Evolutionary conservation across 78 protist species (phyloP).

Genomic region (Dictyostelium brefeldianum): DNA sequence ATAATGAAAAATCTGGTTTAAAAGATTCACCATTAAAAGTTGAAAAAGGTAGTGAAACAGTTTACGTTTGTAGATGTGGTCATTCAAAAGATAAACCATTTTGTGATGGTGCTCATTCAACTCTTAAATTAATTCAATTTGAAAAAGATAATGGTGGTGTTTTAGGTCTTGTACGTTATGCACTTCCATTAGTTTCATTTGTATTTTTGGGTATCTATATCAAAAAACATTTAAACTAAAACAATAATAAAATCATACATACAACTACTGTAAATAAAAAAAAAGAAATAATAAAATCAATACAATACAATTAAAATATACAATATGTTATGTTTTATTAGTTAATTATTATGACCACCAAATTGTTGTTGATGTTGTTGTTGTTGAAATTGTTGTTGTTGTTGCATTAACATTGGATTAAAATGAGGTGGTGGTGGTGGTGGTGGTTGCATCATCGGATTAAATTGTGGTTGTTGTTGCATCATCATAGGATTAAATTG

Average conservation of each 20-base stretch:
- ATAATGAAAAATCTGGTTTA: constrained; percentile 35
- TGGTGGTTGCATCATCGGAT: not conserved
- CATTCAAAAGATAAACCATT: constrained; percentile 63
- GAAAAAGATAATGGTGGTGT: constrained; percentile 17
- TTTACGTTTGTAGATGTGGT: constrained; percentile 74
- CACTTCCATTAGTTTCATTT: constrained; percentile 1
- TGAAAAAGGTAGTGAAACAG: constrained; percentile 40
- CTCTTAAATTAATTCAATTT: constrained; percentile 8
- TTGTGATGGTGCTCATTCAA: constrained; percentile 74
- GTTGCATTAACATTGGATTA: not conserved
- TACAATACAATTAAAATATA: too few relatives aligned
- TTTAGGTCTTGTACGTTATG: not conserved
- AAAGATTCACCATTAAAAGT: constrained; percentile 34
- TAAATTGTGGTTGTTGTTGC: not conserved
- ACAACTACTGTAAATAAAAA: not conserved
- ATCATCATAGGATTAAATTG: not conserved
- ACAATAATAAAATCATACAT: not conserved
- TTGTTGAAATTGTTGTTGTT: not conserved
- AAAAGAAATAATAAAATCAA: not conserved
- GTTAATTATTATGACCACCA: too few relatives aligned
- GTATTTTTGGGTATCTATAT: not conserved
- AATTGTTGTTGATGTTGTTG: not conserved
- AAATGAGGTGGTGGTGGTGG: not conserved
- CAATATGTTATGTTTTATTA: too few relatives aligned
- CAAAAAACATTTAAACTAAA: not conserved